These are phyloP conservation scores for Gentiana straminea DNA, from an alignment of 257 asterid genomes.

Conservation along the genomic window DNA sequence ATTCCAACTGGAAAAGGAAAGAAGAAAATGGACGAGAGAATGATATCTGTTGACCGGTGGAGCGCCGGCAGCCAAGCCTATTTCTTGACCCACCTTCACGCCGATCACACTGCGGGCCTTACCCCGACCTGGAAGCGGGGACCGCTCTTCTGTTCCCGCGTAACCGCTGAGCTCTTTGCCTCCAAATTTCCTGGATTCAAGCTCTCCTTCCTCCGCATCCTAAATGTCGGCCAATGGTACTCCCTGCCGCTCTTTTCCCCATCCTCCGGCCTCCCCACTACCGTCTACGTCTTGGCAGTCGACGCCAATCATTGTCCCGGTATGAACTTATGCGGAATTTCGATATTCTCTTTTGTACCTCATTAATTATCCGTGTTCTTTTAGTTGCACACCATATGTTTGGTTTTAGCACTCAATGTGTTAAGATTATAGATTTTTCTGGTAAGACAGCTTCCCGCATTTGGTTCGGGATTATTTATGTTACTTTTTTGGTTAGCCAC, in stretches of 20 bases:
- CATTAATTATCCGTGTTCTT: too few species aligned
- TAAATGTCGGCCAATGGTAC: slow-evolving; percentile 54
- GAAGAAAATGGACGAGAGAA: slow-evolving; percentile 54
- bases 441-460: neutral
- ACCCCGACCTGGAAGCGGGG: slow-evolving; percentile 52
- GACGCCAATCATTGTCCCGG: slow-evolving; percentile 86
- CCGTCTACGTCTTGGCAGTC: slow-evolving; percentile 44
- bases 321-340: slow-evolving; percentile 6
- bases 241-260: slow-evolving; percentile 41
- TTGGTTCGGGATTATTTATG: neutral
- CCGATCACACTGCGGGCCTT: slow-evolving; percentile 78
- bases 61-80: slow-evolving; percentile 68
- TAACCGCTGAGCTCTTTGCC: slow-evolving; percentile 59
- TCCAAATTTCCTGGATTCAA: slow-evolving; percentile 60
- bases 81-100: slow-evolving; percentile 85
- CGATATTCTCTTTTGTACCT: neutral
- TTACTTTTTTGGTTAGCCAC: too few species aligned
- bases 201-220: slow-evolving; percentile 58
- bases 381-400: slow-evolving; percentile 14
- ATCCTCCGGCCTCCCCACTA: slow-evolving; percentile 33
- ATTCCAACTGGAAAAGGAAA: neutral
- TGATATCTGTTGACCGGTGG: slow-evolving; percentile 87
- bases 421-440: neutral
- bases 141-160: slow-evolving; percentile 69
- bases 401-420: slow-evolving; percentile 18